phyloP scores from a whole-genome alignment of 2,329 filamentous ascomycete species.

The Cytospora mali region DNA sequence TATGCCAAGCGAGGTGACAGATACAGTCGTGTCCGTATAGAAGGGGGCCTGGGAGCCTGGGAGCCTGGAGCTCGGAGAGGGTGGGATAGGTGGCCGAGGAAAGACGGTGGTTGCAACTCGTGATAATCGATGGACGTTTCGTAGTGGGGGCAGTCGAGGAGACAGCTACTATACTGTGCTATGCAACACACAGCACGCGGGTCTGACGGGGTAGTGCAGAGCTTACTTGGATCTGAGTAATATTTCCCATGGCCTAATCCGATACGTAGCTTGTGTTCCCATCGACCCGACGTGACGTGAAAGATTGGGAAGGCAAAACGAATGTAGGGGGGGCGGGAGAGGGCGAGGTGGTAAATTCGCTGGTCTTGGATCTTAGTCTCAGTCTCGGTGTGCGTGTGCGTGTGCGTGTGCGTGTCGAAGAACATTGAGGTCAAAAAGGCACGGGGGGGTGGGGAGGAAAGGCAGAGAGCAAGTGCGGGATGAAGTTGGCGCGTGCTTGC shows the following conservation, averaged over 20 bases:
- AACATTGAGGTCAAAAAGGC: neutral
- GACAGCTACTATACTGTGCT: neutral
- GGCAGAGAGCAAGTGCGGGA: too few relatives aligned
- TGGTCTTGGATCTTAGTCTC: neutral
- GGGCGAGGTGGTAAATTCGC: conserved; percentile 1
- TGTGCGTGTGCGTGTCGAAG: conserved; percentile 1
- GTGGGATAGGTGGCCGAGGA: neutral
- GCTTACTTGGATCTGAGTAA: conserved; percentile 49
- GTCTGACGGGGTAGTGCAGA: neutral
- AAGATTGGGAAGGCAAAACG: conserved; percentile 22
- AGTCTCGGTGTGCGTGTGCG: neutral
- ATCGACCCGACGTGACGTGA: conserved; percentile 39
- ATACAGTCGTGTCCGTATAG: neutral
- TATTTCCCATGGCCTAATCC: conserved; percentile 53
- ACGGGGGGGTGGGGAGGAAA: neutral
- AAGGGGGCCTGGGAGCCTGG: too few relatives aligned
- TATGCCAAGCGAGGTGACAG: neutral
- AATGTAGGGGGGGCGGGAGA: conserved; percentile 14
- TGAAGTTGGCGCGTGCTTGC: too few relatives aligned
- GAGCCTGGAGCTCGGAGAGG: neutral
- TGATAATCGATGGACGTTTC: neutral
- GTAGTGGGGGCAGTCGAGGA: conserved; percentile 5
- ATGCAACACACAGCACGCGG: neutral
- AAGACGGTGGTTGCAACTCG: neutral
- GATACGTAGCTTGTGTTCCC: conserved; percentile 45